A percentile compares a stretch with the other conserved stretches of the same genome.
phyloP scores from a whole-genome alignment of 169 alveolate genomes.

The Pseudocohnilembus persalinus region DNA sequence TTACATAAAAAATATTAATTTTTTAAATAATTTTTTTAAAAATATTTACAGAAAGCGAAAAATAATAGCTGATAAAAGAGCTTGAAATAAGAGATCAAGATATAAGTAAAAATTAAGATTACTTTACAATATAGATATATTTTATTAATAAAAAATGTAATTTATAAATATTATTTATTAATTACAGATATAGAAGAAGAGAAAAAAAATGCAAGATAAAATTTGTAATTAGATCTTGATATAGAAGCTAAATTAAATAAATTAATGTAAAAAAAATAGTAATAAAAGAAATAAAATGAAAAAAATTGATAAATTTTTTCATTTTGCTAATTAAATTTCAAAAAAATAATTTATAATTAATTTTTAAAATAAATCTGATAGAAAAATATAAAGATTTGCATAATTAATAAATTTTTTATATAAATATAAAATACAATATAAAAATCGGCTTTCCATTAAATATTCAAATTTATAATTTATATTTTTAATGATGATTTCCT shows the following conservation, averaged over 20 bases:
- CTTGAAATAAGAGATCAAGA: not conserved
- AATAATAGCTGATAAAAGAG: not conserved
- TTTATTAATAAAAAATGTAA: no score
- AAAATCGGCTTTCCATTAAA: no score
- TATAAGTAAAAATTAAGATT: not conserved
- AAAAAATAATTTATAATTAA: no score
- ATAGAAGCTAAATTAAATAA: constrained; percentile 28
- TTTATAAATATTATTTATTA: not conserved
- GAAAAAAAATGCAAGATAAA: constrained; percentile 13
- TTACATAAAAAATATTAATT: not conserved
- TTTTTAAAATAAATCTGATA: no score
- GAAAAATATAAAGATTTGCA: no score
- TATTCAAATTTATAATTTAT: no score
- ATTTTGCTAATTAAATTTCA: no score
- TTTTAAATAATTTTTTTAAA: no score
- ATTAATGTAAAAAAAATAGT: constrained; percentile 14
- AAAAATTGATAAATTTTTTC: no score
- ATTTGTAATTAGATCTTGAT: constrained; percentile 27
- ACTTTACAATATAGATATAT: not conserved
- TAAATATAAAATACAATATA: no score
- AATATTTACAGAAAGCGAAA: not conserved
- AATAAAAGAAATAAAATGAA: not conserved
- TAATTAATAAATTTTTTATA: no score
- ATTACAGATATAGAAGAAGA: not conserved
- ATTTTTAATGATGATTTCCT: no score